Evolutionary conservation across 495 filamentous ascomycete genomes (phyloP), one percentile per base, ranked within the genome.

Genomic region (Talaromyces wortmannii): DNA sequence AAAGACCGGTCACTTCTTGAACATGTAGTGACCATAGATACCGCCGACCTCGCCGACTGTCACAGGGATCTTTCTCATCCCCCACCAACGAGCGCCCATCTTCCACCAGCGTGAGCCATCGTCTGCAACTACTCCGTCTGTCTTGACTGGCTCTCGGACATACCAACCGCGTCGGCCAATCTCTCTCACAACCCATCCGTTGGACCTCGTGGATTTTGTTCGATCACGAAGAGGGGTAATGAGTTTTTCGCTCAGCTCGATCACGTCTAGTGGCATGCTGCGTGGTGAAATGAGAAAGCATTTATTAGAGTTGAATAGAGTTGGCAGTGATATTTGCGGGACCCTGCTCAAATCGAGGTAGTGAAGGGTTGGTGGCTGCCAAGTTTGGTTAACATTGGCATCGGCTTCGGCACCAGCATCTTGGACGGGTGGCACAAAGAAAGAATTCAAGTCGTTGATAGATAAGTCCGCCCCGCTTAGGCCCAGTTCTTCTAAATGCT

Each of bases 51-150:
- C 88, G 6, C 85, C 83, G 40, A 77, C 69, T 11, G 87, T 88
- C 51, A 94, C 84, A 10, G 90, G 89, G 31, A 91, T 78, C 77
- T 95, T 95, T 45, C 87, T 80, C 83, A 90, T 91, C 13, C 90
- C 90, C 90, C 90, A 94, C 72, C 82, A 86, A 55, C 81, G 80
- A n/a, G 89, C 89, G 11, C 90, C 90, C 88, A 91, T 89, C 75
- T 95, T 95, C 90, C 90, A 95, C 52, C 65, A 63, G 30, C 87
- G 77, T 32, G 78, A 68, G 6, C 85, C 86, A 40, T 81, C 69
- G 36, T 77, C 72, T 15, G 63, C 15, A 32, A 63, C 60, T 33
- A 59, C 55, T 13, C 65, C 45, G 44, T 10, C 17, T 46, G 36
- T 18, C 36, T 49, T 54, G 2, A 70, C 67, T 13, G 72, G 69